Base-by-base conservation (phyloP, 805 yeast species). In the Saturnispora hagleri region DNA sequence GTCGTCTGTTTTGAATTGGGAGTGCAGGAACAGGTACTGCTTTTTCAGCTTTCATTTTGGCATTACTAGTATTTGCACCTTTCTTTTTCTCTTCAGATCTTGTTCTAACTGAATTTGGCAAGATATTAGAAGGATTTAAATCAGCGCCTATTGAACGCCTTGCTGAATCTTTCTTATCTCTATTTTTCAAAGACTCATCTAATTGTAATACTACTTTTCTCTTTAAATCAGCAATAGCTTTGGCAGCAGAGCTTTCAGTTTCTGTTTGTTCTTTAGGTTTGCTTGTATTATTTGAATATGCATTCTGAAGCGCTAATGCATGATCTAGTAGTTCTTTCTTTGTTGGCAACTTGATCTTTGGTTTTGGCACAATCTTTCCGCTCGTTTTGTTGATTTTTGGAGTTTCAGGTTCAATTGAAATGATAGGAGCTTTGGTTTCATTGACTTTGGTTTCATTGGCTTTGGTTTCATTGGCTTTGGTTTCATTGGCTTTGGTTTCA, bases 71-170 rank as follows among this genome's bases (percentile, higher is more conserved):
- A 10, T 38, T 38, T 8, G 22, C 17, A 17, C 26, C 17, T 9
- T 10, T 26, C 22, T 43, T 48, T 7, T 22, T 41, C 15, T 46
- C 40, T 22, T n/a, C 31, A 15, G 33, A 15, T 42, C 51, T 42
- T 9, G 27, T 34, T 31, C 46, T 43, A 20, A 36, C 20, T 42
- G 47, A n/a, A 8, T 35, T 36, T 34, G 57, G 57, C n/a, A 54
- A 24, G 42, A 65, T 64, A 47, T 62, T 58, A 1, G 58, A 53
- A 8, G 51, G 38, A 15, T 56, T 57, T 15, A 65, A 57, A 24
- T 62, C 66, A 13, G 67, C 56, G 36, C 58, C 57, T 10, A 31
- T 28, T 28, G 33, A 18, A 18, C 44, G 24, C 18, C 46, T 10
- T 15, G 9, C 26, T 18, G 46, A n/a, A 24, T 40, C 13, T 13